phyloP scores from a whole-genome alignment of 1,139 yeast genomes.

The Yamadazyma buinensis region DNA sequence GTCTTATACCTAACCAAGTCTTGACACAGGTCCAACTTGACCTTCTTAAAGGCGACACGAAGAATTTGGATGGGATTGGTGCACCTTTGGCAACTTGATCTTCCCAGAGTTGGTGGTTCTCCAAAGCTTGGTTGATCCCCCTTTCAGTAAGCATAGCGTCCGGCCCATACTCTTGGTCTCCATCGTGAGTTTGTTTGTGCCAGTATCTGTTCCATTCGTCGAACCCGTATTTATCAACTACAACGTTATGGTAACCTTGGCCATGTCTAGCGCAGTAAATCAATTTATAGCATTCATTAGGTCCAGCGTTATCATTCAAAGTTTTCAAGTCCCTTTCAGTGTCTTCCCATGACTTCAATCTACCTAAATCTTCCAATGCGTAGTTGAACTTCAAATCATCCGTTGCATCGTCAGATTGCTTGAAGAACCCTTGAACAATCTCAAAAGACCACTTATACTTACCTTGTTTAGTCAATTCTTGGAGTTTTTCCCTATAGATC shows the following conservation, averaged over 20 bases:
- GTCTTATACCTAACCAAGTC: slow-evolving; percentile 48
- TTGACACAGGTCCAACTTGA: slow-evolving; percentile 55
- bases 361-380: slow-evolving; percentile 48
- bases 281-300: slow-evolving; percentile 49
- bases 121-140: slow-evolving; percentile 49
- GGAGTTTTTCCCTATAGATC: slow-evolving; percentile 8
- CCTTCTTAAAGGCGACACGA: slow-evolving; percentile 65
- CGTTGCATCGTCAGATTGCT: slow-evolving; percentile 45
- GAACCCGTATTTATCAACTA: slow-evolving; percentile 54
- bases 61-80: slow-evolving; percentile 54
- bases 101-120: slow-evolving; percentile 44
- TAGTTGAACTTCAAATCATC: slow-evolving; percentile 51
- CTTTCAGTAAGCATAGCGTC: slow-evolving; percentile 61
- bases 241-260: slow-evolving; percentile 70
- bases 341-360: slow-evolving; percentile 43
- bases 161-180: slow-evolving; percentile 59
- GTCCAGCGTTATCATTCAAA: slow-evolving; percentile 33
- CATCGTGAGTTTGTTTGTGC: slow-evolving; percentile 53
- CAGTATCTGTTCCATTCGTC: slow-evolving; percentile 59
- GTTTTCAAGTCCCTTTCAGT: slow-evolving; percentile 29
- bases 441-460: slow-evolving; percentile 41
- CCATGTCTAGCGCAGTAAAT: slow-evolving; percentile 73
- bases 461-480: slow-evolving; percentile 4
- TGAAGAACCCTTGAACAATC: slow-evolving; percentile 50
- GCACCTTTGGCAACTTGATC: slow-evolving; percentile 47